Base-by-base conservation (phyloP, 1,284 basidiomycete genomes). In the Papiliotrema nemorosa region DNA sequence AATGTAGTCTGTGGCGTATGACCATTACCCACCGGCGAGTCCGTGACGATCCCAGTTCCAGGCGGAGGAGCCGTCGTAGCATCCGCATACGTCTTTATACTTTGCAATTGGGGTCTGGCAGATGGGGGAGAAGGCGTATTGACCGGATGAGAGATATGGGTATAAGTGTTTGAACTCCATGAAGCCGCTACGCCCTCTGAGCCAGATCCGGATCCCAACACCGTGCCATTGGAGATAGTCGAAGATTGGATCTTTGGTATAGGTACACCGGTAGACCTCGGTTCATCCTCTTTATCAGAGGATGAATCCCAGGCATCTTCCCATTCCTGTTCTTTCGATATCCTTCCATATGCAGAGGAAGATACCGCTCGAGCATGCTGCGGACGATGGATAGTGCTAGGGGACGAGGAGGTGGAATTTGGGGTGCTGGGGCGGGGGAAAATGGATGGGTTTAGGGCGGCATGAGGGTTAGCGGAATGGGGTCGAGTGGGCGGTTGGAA, bases 271-370 rank as follows among this genome's bases (percentile, higher is more conserved):
- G n/a, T n/a, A n/a, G n/a, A n/a, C n/a, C n/a, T n/a, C n/a, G n/a
- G n/a, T n/a, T 24, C 37, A 20, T 73, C 70, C 69, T 90, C 89
- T 40, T 84, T 84, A 73, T 91, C 89, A 3, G 88, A 90, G 49
- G 80, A 80, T 60, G 85, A 87, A 76, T 92, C 89, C 89, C 90
- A 92, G 40, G 84, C 88, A 69, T 92, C 89, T 60, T 92, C 89
- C 50, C 85, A 86, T 60, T 86, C 84, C 1, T 82, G 81, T 2
- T 84, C 84, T 20, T 81, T 40, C 9, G 47, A 36, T 27, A 27
- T 10, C 10, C 41, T 29, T 20, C 34, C 31, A 13, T 45, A 20
- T 22, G 31, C n/a, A n/a, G n/a, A n/a, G n/a, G n/a, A n/a, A n/a
- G n/a, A n/a, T n/a, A n/a, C 4, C 27, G 45, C 38, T 22, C 20